Evolutionary conservation across 1,284 basidiomycete species (phyloP), one percentile per base, ranked within the genome.

Genomic region (Trichosporon ovoides): DNA sequence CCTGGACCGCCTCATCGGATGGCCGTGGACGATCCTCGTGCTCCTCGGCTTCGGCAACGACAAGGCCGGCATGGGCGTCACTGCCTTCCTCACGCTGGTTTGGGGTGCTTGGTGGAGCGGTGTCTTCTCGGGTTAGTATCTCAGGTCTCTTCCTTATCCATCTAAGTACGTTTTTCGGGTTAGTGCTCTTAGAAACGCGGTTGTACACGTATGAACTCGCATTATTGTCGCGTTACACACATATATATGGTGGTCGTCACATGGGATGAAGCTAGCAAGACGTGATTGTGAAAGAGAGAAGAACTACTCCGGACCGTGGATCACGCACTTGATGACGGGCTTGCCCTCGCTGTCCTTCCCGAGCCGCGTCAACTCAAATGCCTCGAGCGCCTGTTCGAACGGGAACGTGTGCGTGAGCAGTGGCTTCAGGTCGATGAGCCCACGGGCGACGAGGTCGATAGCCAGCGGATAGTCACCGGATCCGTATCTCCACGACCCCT

Each of bases 271-370:
- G n/a, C n/a, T n/a, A n/a, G n/a, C n/a, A n/a, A n/a, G n/a, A n/a
- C n/a, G n/a, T n/a, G n/a, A n/a, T n/a, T n/a, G n/a, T n/a, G n/a
- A n/a, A n/a, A n/a, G n/a, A n/a, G n/a, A n/a, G n/a, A n/a, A n/a
- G n/a, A n/a, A n/a, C 52, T 57, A 74, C 61, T 75, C 68, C 7
- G 76, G 76, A 19, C 74, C 76, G 52, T 68, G 65, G 60, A 77
- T 77, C 18, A 77, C 73, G 60, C 72, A 74, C 67, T 77, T 77
- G 43, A 48, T 48, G 3, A 74, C 72, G 52, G 62, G 71, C 67
- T 80, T 80, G 33, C 83, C 83, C 59, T 84, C 80, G 52, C 75
- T 83, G 58, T 91, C 88, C 79, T 88, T 90, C 33, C 93, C 92
- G 28, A 69, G 72, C 56, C 80, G 78, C 31, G 81, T 83, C 18